Base-by-base conservation (phyloP, 176 grass and related monocot species). In the Bonia amplexicaulis region DNA sequence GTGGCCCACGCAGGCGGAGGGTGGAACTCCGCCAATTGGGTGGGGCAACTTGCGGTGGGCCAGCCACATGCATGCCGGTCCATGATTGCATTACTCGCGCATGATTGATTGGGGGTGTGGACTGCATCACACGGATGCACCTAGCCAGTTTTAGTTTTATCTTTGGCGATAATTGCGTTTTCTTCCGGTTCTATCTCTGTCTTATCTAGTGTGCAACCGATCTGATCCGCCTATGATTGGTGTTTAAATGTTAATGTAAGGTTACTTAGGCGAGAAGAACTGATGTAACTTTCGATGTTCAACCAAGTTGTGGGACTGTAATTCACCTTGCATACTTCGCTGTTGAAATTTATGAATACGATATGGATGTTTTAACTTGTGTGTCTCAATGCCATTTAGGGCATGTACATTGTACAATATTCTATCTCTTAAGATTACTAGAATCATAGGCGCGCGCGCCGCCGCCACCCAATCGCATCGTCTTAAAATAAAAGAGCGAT, bases 41-140 rank as follows among this genome's bases (percentile, higher is more conserved):
- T 9, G 13, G 37, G 3, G 54, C 54, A 54, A 54, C 6, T 54
- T 7, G 17, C 7, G 61, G 63, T 78, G 76, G 78, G n/a, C 51
- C 51, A 53, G 53, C 13, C 37, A 59, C 51, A 71, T 53, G 39
- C 42, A 59, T 53, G 53, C 57, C 26, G n/a, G 69, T 5, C 69
- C 33, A 83, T 83, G 69, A 83, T 83, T 61, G 81, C 37, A 25
- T 45, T 44, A 40, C 51, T 51, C 69, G 40, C 54, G 9, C 70
- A 84, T 74, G 70, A 84, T 35, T 84, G 81, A 74, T 84, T 84
- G 31, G 6, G 19, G 19, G 53, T 20, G 53, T 55, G 53, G 17
- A 20, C 19, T 20, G 41, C 41, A 14, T 47, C 69, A 37, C 35
- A 4, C 35, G 9, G 42, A 60, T 3, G 58, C n/a, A 25, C 12